Base-by-base conservation (phyloP, 2,329 filamentous ascomycete species). In the Zasmidium citrigriseum region DNA sequence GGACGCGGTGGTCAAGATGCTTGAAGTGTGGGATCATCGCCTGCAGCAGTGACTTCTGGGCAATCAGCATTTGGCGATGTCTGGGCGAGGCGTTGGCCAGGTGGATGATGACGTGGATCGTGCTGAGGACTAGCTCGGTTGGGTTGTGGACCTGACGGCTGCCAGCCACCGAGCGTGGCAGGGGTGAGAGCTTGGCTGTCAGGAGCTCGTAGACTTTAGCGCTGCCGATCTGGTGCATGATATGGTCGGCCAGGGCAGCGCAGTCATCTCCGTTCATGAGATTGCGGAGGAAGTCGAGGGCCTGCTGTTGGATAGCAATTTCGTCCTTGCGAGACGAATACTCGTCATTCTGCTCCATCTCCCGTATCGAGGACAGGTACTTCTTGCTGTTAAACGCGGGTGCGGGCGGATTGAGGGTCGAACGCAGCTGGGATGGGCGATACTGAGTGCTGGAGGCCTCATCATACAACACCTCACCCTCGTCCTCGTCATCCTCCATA, bases 251-350 rank as follows among this genome's bases (percentile, higher is more conserved):
- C 86, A 97, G 93, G 76, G 78, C 85, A 60, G 73, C 80, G 65
- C 76, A 81, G 65, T 74, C 85, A 66, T 74, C 78, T 60, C 87
- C 85, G 57, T 88, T 89, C 64, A 97, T 90, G 27, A 98, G 80
- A 73, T 99, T 99, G 55, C 93, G 85, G 62, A 99, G 86, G 66
- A 98, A 89, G 67, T 96, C 89, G 18, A 98, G 83, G 0, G 89
- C 90, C 75, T 98, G 93, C 71, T 96, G 91, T 75, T 98, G 93
- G 24, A 97, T 89, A 1, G 88, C 87, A 38, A 93, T 81, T 64
- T 96, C 90, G 64, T 96, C 89, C 64, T 87, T 88, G 84, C 18
- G 88, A 86, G 69, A 87, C 87, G 25, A 86, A 82, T 22, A 82
- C 80, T 21, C 87, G 84, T 60, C 55, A 61, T 89, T 88, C 47